A percentile compares a stretch with the other conserved stretches of the same genome.
Evolutionary conservation across 495 filamentous ascomycete genomes (phyloP).

Genomic region (Aspergillus sclerotioniger): DNA sequence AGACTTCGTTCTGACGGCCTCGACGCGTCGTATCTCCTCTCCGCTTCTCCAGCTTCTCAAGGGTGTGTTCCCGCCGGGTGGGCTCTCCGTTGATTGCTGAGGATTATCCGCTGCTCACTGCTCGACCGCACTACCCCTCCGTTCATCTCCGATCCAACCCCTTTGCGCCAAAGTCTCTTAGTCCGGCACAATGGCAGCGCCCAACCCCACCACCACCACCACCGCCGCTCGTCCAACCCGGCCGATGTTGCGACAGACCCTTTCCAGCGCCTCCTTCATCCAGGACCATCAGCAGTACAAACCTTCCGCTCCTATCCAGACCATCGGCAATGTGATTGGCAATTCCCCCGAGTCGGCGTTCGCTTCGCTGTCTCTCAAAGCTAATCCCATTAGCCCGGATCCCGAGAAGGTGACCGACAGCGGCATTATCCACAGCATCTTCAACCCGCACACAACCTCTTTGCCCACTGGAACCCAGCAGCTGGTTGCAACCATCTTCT

Average conservation of each 20-base stretch:
- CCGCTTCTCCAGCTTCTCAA: conserved; percentile 9
- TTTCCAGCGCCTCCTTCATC: conserved; percentile 69
- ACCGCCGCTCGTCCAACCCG: conserved; percentile 27
- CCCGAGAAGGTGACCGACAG: conserved; percentile 44
- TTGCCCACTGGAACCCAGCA: conserved; percentile 39
- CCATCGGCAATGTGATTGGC: conserved; percentile 43
- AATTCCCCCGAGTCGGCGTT: conserved; percentile 19
- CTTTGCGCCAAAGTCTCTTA: neutral
- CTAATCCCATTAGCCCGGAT: conserved; percentile 46
- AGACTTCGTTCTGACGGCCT: neutral
- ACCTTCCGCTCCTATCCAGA: conserved; percentile 47
- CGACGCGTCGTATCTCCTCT: neutral
- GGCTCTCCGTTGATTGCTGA: conserved; percentile 13
- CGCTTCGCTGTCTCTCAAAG: conserved; percentile 26
- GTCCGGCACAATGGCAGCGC: conserved; percentile 29
- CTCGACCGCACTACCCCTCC: conserved; percentile 4
- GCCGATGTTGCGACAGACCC: conserved; percentile 43
- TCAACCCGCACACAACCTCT: conserved; percentile 36
- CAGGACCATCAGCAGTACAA: conserved; percentile 75
- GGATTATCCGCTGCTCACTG: neutral
- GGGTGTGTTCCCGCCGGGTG: conserved; percentile 14
- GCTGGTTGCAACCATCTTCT: conserved; percentile 48
- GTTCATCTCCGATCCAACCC: conserved; percentile 1
- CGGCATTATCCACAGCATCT: conserved; percentile 45
- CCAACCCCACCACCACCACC: conserved; percentile 22